Percentiles rank a stretch among this genome's conserved stretches.
Conservation (phyloP, 257 asterid genomes). For the Asclepias syriaca region DNA sequence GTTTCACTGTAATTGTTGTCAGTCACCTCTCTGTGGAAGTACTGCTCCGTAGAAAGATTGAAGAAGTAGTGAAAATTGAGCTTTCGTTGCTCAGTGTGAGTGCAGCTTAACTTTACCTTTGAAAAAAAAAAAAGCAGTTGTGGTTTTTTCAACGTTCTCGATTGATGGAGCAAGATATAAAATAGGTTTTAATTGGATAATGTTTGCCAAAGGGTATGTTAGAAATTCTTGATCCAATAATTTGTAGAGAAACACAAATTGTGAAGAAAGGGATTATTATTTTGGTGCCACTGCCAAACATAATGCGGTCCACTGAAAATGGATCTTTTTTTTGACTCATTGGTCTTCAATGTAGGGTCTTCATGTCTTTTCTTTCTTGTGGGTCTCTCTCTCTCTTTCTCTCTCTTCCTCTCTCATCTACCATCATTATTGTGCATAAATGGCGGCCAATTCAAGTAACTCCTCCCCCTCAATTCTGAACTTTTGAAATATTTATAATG, state of each 20-base stretch:
- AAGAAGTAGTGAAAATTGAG: too few relatives aligned
- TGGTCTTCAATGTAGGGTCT: background rate
- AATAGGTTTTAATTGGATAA: background rate
- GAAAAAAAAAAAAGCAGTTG: background rate
- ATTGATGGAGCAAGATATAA: background rate
- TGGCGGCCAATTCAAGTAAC: conserved; percentile 1
- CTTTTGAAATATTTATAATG: too few relatives aligned
- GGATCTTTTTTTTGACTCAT: background rate
- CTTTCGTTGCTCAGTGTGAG: too few relatives aligned
- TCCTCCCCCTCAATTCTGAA: background rate
- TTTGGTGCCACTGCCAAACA: conserved; percentile 1
- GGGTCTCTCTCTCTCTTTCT: background rate
- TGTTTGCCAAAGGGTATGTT: background rate
- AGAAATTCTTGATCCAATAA: conserved; percentile 1
- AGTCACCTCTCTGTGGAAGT: too few relatives aligned
- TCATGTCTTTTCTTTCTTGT: background rate
- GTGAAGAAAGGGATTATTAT: background rate
- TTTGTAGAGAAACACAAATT: background rate
- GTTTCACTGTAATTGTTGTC: too few relatives aligned
- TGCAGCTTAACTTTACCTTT: background rate
- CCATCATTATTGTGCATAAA: conserved; percentile 9
- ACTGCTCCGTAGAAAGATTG: too few relatives aligned
- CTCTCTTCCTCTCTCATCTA: background rate
- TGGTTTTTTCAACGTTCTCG: conserved; percentile 6
- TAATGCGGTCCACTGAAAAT: conserved; percentile 12